Evolutionary conservation across 2,329 filamentous ascomycete genomes (phyloP).

Genomic region (Alternaria sp.): DNA sequence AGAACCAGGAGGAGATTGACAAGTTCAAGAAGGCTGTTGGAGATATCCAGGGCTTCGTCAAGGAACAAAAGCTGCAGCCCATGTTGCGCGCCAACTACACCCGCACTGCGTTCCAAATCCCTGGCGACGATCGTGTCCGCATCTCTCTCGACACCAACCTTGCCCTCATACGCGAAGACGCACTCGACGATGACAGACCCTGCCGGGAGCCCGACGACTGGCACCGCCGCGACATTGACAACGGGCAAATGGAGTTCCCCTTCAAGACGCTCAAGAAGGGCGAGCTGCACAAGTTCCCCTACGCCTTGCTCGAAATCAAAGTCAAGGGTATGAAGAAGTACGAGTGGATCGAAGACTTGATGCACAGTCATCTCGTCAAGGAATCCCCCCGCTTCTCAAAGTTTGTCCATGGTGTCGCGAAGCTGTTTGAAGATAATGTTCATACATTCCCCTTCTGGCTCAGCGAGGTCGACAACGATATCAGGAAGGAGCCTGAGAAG

Average conservation of each 20-base stretch:
- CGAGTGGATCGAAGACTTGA: slow-evolving; percentile 90
- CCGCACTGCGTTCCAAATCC: slow-evolving; percentile 95
- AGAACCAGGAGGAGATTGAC: slow-evolving; percentile 71
- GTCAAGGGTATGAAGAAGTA: slow-evolving; percentile 74
- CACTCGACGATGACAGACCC: slow-evolving; percentile 82
- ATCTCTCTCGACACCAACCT: slow-evolving; percentile 94
- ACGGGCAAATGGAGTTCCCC: slow-evolving; percentile 81
- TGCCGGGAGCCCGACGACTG: slow-evolving; percentile 89
- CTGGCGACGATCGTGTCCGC: slow-evolving; percentile 86
- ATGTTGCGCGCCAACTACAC: slow-evolving; percentile 91
- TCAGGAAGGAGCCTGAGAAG: slow-evolving; percentile 87
- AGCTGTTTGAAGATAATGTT: slow-evolving; percentile 91
- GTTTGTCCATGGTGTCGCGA: slow-evolving; percentile 92
- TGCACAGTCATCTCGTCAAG: slow-evolving; percentile 91
- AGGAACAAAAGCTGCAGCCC: slow-evolving; percentile 79
- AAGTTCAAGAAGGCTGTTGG: slow-evolving; percentile 76
- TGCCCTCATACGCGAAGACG: slow-evolving; percentile 80
- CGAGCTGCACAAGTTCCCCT: slow-evolving; percentile 90
- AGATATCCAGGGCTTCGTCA: slow-evolving; percentile 82
- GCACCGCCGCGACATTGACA: slow-evolving; percentile 92
- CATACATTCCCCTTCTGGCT: slow-evolving; percentile 98
- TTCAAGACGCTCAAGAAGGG: slow-evolving; percentile 89
- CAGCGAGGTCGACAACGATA: slow-evolving; percentile 88
- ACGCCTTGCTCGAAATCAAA: slow-evolving; percentile 92
- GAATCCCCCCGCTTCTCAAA: slow-evolving; percentile 92